Conservation (phyloP, 2,329 filamentous ascomycete species). For the Apiospora aurea region DNA sequence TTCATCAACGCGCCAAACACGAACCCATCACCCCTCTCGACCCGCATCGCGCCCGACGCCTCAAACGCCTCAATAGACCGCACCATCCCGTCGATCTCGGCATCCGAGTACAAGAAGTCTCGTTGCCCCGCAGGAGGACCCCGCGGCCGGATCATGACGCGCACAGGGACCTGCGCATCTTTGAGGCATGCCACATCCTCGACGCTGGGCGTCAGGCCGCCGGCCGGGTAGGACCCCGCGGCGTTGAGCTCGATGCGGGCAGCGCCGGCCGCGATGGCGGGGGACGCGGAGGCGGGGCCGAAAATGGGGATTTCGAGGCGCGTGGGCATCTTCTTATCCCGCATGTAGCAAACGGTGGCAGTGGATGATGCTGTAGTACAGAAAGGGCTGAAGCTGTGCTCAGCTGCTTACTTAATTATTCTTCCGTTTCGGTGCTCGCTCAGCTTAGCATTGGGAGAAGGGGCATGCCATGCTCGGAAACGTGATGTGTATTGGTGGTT, state of each 20-base stretch:
- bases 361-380: not conserved
- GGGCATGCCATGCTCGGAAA: not conserved
- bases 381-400: too few species aligned
- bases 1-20: conserved; percentile 59
- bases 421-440: too few species aligned
- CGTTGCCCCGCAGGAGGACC: conserved; percentile 37
- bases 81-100: conserved; percentile 54
- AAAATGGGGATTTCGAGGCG: conserved; percentile 64
- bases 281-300: conserved; percentile 48
- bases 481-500: not conserved
- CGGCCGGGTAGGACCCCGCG: conserved; percentile 55
- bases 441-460: not conserved
- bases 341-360: not conserved
- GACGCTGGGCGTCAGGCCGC: conserved; percentile 59
- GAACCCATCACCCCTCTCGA: conserved; percentile 58
- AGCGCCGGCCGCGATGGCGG: conserved; percentile 52
- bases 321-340: not conserved
- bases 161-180: conserved; percentile 49
- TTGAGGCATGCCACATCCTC: conserved; percentile 44
- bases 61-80: conserved; percentile 48
- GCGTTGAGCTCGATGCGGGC: conserved; percentile 62
- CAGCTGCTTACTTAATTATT: not conserved
- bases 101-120: conserved; percentile 57
- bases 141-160: conserved; percentile 63
- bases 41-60: conserved; percentile 45